phyloP scores from a whole-genome alignment of 805 yeast species.

The Wickerhamomyces hampshirensis region DNA sequence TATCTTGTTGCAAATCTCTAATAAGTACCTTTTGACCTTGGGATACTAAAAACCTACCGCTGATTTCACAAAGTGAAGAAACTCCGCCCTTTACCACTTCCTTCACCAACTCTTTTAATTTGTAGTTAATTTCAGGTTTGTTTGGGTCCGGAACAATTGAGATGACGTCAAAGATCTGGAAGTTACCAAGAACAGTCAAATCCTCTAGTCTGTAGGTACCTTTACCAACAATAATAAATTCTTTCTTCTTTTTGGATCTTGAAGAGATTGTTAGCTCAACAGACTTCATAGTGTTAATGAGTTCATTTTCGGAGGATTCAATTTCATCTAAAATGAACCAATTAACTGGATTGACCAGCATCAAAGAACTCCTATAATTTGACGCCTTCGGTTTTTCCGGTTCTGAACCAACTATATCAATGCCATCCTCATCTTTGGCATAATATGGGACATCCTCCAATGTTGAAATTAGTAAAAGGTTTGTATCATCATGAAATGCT shows the following conservation, averaged over 20 bases:
- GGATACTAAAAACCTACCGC: constrained; percentile 77
- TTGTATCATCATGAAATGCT: constrained; percentile 62
- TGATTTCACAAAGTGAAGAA: constrained; percentile 67
- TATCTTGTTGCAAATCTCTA: constrained; percentile 81
- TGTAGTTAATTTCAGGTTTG: constrained; percentile 75
- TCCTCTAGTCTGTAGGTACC: constrained; percentile 77
- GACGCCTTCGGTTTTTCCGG: constrained; percentile 49
- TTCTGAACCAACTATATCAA: constrained; percentile 52
- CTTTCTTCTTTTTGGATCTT: constrained; percentile 43
- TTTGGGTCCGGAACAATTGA: constrained; percentile 89
- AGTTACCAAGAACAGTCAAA: constrained; percentile 71
- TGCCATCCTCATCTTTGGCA: constrained; percentile 72
- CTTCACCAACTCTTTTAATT: constrained; percentile 63
- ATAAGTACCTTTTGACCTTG: constrained; percentile 82
- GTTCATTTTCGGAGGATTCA: constrained; percentile 63
- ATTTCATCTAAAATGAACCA: constrained; percentile 75
- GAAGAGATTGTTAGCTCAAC: constrained; percentile 34
- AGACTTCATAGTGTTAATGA: constrained; percentile 35
- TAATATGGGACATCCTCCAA: constrained; percentile 52
- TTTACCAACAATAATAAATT: constrained; percentile 74
- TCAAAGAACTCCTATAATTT: constrained; percentile 55
- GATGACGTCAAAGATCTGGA: constrained; percentile 67
- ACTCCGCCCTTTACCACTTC: constrained; percentile 85
- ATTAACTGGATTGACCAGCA: constrained; percentile 59
- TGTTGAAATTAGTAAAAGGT: constrained; percentile 60